These are phyloP conservation scores for Primulina tabacum DNA, from an alignment of 257 asterid species.

Conservation along the genomic window DNA sequence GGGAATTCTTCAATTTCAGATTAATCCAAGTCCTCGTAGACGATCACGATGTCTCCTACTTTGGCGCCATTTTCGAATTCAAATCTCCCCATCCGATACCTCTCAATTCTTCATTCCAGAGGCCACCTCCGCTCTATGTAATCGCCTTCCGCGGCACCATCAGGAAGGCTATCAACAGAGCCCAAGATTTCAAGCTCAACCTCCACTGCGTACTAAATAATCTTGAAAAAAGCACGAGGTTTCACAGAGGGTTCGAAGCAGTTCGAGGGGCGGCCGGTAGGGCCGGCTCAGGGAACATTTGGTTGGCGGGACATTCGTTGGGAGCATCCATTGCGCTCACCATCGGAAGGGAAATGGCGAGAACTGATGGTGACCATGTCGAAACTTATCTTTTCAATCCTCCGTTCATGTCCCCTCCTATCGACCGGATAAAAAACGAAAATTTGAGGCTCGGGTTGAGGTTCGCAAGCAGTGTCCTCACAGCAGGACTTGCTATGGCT, in stretches of 20 bases:
- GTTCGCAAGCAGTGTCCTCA: conserved; percentile 45
- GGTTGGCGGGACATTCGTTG: conserved; percentile 76
- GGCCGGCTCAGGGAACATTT: conserved; percentile 36
- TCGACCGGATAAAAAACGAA: conserved; percentile 44
- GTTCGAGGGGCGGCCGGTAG: conserved; percentile 19
- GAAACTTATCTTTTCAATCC: conserved; percentile 34
- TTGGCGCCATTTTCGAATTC: conserved; percentile 56
- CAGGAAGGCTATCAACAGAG: conserved; percentile 35
- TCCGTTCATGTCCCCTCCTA: conserved; percentile 63
- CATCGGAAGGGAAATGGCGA: conserved; percentile 35
- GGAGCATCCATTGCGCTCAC: conserved; percentile 69
- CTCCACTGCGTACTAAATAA: conserved; percentile 41
- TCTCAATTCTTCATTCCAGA: conserved; percentile 21
- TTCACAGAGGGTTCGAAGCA: conserved; percentile 34
- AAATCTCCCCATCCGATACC: conserved; percentile 18
- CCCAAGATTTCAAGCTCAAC: conserved; percentile 59
- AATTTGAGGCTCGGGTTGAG: conserved; percentile 54
- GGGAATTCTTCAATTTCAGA: conserved; percentile 61
- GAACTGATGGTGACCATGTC: neutral
- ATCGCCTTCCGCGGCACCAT: conserved; percentile 70
- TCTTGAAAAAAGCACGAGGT: conserved; percentile 50
- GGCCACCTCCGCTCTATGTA: conserved; percentile 43
- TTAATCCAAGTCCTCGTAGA: conserved; percentile 40
- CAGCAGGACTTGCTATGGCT: conserved; percentile 59
- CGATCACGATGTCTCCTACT: conserved; percentile 49